A percentile compares a stretch with the other conserved stretches of the same genome.
Evolutionary conservation across 2,329 filamentous ascomycete genomes (phyloP).

Genomic region (Aspergillus neoniger): DNA sequence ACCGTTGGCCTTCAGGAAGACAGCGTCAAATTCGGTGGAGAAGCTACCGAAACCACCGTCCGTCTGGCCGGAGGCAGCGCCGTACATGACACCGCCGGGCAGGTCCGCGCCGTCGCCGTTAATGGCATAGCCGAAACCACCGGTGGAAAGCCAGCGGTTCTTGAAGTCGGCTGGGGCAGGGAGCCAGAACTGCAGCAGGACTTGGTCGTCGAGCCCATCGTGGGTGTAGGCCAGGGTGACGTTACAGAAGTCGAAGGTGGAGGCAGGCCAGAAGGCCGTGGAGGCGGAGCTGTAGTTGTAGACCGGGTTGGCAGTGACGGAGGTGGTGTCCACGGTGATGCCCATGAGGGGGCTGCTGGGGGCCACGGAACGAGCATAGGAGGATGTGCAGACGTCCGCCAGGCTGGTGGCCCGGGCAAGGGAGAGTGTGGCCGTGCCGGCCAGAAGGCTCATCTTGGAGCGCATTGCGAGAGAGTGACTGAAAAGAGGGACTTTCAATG

Average conservation of each 20-base stretch:
- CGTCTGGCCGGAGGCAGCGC: conserved; percentile 45
- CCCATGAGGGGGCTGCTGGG: conserved; percentile 46
- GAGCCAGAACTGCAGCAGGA: conserved; percentile 42
- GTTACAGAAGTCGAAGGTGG: conserved; percentile 39
- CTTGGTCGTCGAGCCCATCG: conserved; percentile 41
- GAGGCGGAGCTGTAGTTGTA: conserved; percentile 36
- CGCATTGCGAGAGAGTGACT: not conserved
- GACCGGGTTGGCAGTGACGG: conserved; percentile 44
- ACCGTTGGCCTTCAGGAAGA: conserved; percentile 46
- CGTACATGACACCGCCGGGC: conserved; percentile 47
- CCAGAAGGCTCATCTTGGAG: not conserved
- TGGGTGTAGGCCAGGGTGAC: conserved; percentile 48
- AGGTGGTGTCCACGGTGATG: conserved; percentile 44
- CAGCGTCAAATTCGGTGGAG: conserved; percentile 16
- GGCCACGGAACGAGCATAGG: conserved; percentile 46
- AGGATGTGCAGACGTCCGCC: conserved; percentile 45
- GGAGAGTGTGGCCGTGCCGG: not conserved
- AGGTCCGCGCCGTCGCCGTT: not conserved
- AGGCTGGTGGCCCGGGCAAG: not conserved
- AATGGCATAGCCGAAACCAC: conserved; percentile 30
- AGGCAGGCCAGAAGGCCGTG: conserved; percentile 24
- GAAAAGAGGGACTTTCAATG: not conserved
- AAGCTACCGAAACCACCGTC: conserved; percentile 50
- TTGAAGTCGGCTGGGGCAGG: conserved; percentile 37
- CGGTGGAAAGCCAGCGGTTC: conserved; percentile 49